Base-by-base conservation (phyloP, 2,329 filamentous ascomycete genomes). In the Fusarium sp. region DNA sequence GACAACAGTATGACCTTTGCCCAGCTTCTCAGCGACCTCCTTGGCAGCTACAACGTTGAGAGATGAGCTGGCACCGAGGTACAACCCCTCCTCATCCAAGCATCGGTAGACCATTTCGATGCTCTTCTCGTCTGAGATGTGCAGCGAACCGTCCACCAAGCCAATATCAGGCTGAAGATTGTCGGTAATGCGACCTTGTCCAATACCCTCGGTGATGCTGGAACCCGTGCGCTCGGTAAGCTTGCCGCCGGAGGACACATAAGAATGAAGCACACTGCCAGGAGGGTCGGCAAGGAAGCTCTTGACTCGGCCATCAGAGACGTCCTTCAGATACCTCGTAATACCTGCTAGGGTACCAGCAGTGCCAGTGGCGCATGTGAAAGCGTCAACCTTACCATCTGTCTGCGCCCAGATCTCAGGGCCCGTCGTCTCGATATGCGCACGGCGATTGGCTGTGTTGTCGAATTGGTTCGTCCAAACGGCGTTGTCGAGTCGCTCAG, bases 401-500 rank as follows among this genome's bases (percentile, higher is more conserved):
- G 96, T 98, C 87, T 99, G 96, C 35, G 91, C 86, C 96, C 96
- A 99, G 81, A 99, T 98, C 84, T 99, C 96, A 0, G 96, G 96
- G 0, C 96, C 96, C 1, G 96, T 99, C 5, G 96, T 98, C 86
- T 98, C 96, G 77, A 98, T 92, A 82, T 99, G 96, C 54, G 96
- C 96, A 79, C 93, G 91, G 59, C 96, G 90, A 84, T 99, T 99
- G 60, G 96, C 96, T 59, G 89, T 91, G 86, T 99, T 99, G 83
- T 99, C 96, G 84, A 99, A 99, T 85, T 99, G 96, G 84, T 99
- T 97, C 49, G 96, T 99, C 96, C 96, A 99, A 20, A 98, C 95
- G 14, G 96, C 95, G 79, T 96, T 96, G 22, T 94, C 92, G 55
- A 97, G 84, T 6, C 87, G 83, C 82, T 96, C 95, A n/a, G 96